Conservation (phyloP, 768 basidiomycete genomes). For the Trametes elegans region DNA sequence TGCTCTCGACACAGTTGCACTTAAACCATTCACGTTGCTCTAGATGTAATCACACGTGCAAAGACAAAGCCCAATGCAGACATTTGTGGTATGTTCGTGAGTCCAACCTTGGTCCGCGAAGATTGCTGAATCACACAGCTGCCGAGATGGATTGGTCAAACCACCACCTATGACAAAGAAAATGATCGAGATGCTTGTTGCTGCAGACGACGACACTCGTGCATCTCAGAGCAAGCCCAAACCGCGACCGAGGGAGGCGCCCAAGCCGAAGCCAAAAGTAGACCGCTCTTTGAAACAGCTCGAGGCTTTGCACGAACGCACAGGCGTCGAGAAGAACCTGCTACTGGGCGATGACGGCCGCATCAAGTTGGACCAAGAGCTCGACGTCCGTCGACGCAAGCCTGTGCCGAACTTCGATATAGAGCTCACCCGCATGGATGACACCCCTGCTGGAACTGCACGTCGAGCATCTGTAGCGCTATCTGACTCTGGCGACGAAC, state of each 20-base stretch:
- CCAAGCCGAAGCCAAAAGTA: slow-evolving; percentile 19
- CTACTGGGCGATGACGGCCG: slow-evolving; percentile 37
- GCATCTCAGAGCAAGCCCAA: slow-evolving; percentile 4
- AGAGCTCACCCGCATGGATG: slow-evolving; percentile 41
- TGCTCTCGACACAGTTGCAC: neutral
- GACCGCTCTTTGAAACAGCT: slow-evolving; percentile 38
- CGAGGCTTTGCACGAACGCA: slow-evolving; percentile 42
- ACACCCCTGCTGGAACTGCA: neutral
- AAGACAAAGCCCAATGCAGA: slow-evolving; percentile 70
- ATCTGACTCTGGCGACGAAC: slow-evolving; percentile 35
- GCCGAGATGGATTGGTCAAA: slow-evolving; percentile 63
- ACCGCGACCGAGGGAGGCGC: slow-evolving; percentile 22
- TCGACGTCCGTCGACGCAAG: slow-evolving; percentile 2
- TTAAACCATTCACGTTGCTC: neutral
- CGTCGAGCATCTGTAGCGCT: neutral
- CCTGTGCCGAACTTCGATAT: slow-evolving; percentile 46
- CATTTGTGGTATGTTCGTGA: slow-evolving; percentile 61
- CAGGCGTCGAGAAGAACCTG: slow-evolving; percentile 37
- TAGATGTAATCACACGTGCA: slow-evolving; percentile 81
- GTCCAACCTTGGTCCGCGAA: neutral
- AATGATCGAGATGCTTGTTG: slow-evolving; percentile 21
- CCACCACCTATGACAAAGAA: slow-evolving; percentile 44
- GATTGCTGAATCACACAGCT: slow-evolving; percentile 42
- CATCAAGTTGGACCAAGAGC: slow-evolving; percentile 40
- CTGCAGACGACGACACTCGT: neutral